Conservation (phyloP, 768 basidiomycete genomes). For the Rhodotorula kratochvilovae region DNA sequence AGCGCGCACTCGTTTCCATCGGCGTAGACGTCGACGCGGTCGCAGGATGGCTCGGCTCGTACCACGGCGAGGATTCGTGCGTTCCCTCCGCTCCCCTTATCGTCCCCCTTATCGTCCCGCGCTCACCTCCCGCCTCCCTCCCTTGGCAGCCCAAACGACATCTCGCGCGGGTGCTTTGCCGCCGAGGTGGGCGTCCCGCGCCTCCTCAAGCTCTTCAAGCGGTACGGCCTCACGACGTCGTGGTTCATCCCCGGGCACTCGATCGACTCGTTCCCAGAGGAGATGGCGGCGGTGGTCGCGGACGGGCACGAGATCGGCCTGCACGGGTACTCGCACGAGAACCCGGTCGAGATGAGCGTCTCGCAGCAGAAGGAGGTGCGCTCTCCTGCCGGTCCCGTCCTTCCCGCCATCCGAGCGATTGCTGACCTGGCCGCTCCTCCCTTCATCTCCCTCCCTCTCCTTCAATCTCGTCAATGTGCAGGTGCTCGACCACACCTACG, state of each 20-base stretch:
- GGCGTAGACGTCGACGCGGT: constrained; percentile 70
- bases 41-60: constrained; percentile 57
- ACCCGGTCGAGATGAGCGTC: constrained; percentile 58
- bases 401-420: too few species aligned
- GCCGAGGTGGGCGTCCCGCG: constrained; percentile 69
- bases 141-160: constrained; percentile 57
- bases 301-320: constrained; percentile 62
- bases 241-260: constrained; percentile 56
- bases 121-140: too few species aligned
- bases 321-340: constrained; percentile 65
- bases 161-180: constrained; percentile 68
- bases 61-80: too few species aligned
- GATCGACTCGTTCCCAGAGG: constrained; percentile 66
- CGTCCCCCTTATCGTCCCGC: too few species aligned
- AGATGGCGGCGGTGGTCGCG: constrained; percentile 63
- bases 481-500: constrained; percentile 1
- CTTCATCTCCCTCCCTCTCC: constrained; percentile 41
- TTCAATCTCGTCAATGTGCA: neutral
- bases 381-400: constrained; percentile 42
- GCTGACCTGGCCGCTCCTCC: too few species aligned
- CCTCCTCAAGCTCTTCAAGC: constrained; percentile 65
- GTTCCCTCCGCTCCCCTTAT: too few species aligned
- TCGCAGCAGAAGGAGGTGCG: constrained; percentile 63
- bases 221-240: constrained; percentile 56
- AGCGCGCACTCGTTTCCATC: constrained; percentile 25